Evolutionary conservation across 805 yeast genomes (phyloP), one percentile per base, ranked within the genome.

Genomic region (Debaryomyces castellii): DNA sequence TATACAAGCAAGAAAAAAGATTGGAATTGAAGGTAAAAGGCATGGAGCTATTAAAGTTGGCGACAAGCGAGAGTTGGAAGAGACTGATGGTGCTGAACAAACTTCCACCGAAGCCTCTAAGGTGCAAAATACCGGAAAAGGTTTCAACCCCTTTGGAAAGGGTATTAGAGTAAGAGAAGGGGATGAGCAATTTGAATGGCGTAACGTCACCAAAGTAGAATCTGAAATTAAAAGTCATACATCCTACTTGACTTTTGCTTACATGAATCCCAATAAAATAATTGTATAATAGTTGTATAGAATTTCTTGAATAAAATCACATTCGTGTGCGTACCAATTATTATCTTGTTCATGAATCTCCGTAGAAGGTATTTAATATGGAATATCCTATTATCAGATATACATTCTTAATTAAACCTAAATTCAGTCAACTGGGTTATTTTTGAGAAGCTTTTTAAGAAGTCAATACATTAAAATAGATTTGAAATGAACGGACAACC

Each of bases 131-230:
- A 38, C 54, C 37, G 73, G 67, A 36, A 66, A 67, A 46, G 87
- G 87, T 18, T 91, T 75, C 65, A 91, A 92, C 62, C 97, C 98
- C 4, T 94, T 94, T 72, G 98, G 99, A 2, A 86, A 82, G 60
- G 97, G 98, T 11, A 67, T 76, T 51, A 78, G 96, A 52, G 78
- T 94, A 33, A 78, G 76, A 55, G 97, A 92, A 67, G 99, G 99
- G 44, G 97, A 92, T 58, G 79, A 73, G 4, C 77, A 76, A 2
- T 94, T 73, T 62, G 67, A 80, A 23, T 94, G 99, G 99, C 71
- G 74, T 46, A 77, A 88, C 53, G 94, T 91, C n/a, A 82, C 96
- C 14, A 85, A 82, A 62, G 73, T 83, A 7, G 99, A 92, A 62
- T 57, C 83, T 3, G 98, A 94, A 60, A 74, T 92, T 55, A 92